Percentiles rank a stretch among this genome's conserved stretches.
phyloP scores from a whole-genome alignment of 1,139 yeast species.

The Yamadazyma conglobata region DNA sequence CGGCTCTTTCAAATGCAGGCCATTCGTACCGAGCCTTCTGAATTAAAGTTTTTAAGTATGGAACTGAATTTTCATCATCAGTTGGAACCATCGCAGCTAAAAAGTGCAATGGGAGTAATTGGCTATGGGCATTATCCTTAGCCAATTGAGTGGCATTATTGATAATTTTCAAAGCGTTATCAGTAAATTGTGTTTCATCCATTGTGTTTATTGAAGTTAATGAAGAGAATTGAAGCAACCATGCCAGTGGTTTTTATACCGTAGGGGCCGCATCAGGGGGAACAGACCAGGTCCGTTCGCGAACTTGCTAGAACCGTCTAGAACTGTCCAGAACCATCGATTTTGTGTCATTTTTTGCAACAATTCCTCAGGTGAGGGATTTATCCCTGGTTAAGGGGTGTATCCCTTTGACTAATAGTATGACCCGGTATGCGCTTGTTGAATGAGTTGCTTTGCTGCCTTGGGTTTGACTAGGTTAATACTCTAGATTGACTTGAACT shows the following conservation, averaged over 20 bases:
- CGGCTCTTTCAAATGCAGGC: conserved; percentile 71
- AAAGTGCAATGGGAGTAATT: conserved; percentile 79
- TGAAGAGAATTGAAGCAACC: not conserved
- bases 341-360: conserved; percentile 3
- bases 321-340: conserved; percentile 9
- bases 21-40: conserved; percentile 91
- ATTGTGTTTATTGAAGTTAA: conserved; percentile 15
- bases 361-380: conserved; percentile 1
- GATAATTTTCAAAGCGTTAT: conserved; percentile 81
- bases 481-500: no score
- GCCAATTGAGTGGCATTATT: conserved; percentile 81
- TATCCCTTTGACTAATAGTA: no score
- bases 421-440: no score
- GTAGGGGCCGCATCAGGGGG: no score
- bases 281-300: no score
- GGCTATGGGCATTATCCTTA: conserved; percentile 78
- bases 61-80: conserved; percentile 63
- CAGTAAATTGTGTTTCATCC: conserved; percentile 83
- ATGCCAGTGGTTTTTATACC: no score
- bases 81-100: conserved; percentile 87
- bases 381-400: no score
- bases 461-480: no score
- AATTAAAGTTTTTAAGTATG: conserved; percentile 77
- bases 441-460: no score
- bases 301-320: conserved; percentile 6